Conservation (phyloP, 192 early-diverging fungal genomes). For the Obelidium mucronatum region DNA sequence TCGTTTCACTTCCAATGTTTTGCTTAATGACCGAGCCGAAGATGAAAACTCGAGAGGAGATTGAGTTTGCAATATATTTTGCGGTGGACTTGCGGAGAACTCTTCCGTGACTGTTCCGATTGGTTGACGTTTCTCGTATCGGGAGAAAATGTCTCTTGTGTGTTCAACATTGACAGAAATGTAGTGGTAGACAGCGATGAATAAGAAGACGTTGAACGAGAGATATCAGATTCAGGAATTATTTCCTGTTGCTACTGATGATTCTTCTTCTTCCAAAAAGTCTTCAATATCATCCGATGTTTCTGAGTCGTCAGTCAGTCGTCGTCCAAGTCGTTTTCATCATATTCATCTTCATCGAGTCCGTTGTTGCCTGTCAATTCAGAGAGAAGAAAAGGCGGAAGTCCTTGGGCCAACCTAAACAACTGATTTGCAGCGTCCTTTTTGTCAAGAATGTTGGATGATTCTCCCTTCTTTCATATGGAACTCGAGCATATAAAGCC, state of each 20-base stretch:
- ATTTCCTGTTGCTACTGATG: not conserved
- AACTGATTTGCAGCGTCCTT: constrained; percentile 25
- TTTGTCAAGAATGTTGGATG: not conserved
- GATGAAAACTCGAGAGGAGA: not conserved
- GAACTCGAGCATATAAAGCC: constrained; percentile 63
- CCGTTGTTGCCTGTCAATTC: not conserved
- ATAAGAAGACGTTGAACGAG: constrained; percentile 33
- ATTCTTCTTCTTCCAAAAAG: not conserved
- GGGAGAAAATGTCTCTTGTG: constrained; percentile 6
- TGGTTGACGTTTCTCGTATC: not conserved
- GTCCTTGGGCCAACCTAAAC: constrained; percentile 13
- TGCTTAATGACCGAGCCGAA: not conserved
- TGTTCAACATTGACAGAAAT: constrained; percentile 36
- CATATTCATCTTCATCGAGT: not conserved
- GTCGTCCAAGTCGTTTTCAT: constrained; percentile 28
- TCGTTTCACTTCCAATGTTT: not conserved
- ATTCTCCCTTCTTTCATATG: constrained; percentile 48
- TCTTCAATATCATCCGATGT: not conserved
- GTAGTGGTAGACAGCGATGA: constrained; percentile 37
- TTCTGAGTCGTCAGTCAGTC: constrained; percentile 11
- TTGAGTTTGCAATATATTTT: too few relatives aligned
- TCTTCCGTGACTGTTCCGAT: too few relatives aligned
- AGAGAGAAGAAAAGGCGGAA: constrained; percentile 20
- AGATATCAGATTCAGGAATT: not conserved
- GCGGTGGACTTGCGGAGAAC: too few relatives aligned